Base-by-base conservation (phyloP, 1,284 basidiomycete species). In the Kwoniella shivajii region DNA sequence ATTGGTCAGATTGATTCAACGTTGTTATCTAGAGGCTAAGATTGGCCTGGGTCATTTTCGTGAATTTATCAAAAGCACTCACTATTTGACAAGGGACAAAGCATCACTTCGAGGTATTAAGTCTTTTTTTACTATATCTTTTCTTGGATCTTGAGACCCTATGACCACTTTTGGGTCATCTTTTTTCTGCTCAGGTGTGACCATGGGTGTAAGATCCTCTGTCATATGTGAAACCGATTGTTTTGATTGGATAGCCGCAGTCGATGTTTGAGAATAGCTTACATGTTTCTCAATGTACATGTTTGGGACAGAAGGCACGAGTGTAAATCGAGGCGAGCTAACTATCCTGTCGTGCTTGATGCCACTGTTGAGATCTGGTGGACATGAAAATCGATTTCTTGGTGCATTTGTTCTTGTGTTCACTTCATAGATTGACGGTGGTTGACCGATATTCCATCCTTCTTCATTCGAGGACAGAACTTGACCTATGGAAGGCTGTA, bases 111-210 rank as follows among this genome's bases (percentile, higher is more conserved):
- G 58, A 14, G 52, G 16, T 9, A 77, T 52, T 13, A 74, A 34
- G 3, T 62, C 61, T 38, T 67, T 64, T 51, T 66, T 75, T 53
- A 77, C 67, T 42, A 76, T 64, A 58, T 73, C 69, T 14, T 59
- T 52, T 24, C 75, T 57, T 3, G 64, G 65, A 56, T 77, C 75
- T 13, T 55, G 54, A 1, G 64, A 59, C 2, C 75, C 75, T 6
- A 75, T 50, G 7, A 66, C 39, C 14, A 52, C 34, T 4, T 56
- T 54, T 27, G 36, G 36, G 29, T 37, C 56, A 31, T 43, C 24
- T 39, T 53, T 33, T 13, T 13, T 16, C 18, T 6, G 4, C 14
- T n/a, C n/a, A n/a, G n/a, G n/a, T n/a, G n/a, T n/a, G n/a, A n/a
- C n/a, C n/a, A n/a, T n/a, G n/a, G n/a, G n/a, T n/a, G n/a, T n/a